These are phyloP conservation scores for Globisporangium megalacanthum DNA, from an alignment of 352 stramenopile species.

Conservation along the genomic window DNA sequence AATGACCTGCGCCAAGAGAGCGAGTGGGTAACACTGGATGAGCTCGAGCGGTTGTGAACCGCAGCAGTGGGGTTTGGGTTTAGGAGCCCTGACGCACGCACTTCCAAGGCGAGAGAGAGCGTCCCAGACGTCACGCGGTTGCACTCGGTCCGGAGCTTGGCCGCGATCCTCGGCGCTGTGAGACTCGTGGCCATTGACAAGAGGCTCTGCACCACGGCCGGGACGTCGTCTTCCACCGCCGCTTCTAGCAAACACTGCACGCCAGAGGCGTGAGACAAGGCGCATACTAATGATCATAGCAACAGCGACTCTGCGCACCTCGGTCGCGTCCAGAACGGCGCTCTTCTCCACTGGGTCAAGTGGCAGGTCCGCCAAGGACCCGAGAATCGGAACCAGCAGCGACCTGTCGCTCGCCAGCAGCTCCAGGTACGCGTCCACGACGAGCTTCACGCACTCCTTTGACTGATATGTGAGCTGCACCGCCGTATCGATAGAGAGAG, in stretches of 20 bases:
- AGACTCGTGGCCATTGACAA: conserved; percentile 62
- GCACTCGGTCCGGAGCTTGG: conserved; percentile 54
- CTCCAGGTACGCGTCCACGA: conserved; percentile 69
- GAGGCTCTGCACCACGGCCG: conserved; percentile 69
- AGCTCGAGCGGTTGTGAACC: no score
- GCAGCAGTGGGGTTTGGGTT: no score
- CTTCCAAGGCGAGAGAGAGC: conserved; percentile 53
- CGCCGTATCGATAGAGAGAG: neutral
- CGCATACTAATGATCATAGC: no score
- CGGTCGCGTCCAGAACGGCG: conserved; percentile 46
- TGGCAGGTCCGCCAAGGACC: conserved; percentile 70
- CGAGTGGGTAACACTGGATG: neutral
- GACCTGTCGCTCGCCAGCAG: conserved; percentile 66
- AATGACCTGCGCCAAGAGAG: conserved; percentile 29
- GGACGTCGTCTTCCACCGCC: conserved; percentile 72
- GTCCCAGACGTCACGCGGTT: conserved; percentile 46
- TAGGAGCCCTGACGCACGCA: neutral
- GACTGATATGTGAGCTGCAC: conserved; percentile 76
- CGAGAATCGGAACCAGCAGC: conserved; percentile 75
- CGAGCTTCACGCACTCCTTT: conserved; percentile 67
- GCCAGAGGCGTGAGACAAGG: neutral
- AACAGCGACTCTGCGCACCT: conserved; percentile 23
- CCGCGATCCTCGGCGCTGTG: conserved; percentile 36
- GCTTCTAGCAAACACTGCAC: conserved; percentile 62
- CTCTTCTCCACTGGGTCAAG: conserved; percentile 60